Evolutionary conservation across 2,329 filamentous ascomycete genomes (phyloP).

Genomic region (Pseudogymnoascus sp.): DNA sequence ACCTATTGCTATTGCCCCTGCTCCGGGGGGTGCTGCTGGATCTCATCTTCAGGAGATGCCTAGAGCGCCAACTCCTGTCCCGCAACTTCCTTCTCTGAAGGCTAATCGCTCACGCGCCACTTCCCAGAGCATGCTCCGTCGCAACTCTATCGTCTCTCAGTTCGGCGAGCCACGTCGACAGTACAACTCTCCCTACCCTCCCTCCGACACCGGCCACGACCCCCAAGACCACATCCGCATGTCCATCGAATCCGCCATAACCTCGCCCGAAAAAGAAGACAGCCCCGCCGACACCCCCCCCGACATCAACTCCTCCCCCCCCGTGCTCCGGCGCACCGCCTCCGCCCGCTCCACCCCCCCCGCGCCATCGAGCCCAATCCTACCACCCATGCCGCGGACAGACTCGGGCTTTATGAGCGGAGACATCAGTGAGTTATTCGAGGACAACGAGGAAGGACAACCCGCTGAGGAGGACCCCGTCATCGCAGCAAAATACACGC

Average conservation of each 20-base stretch:
- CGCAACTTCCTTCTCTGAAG: slow-evolving; percentile 35
- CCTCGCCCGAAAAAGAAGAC: slow-evolving; percentile 39
- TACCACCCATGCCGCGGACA: slow-evolving; percentile 48
- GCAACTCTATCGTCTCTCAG: slow-evolving; percentile 51
- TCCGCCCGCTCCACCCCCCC: slow-evolving; percentile 72
- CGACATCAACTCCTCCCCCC: slow-evolving; percentile 85
- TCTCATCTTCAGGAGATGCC: slow-evolving; percentile 63
- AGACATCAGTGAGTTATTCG: slow-evolving; percentile 42
- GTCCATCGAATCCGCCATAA: slow-evolving; percentile 37
- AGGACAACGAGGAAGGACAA: slow-evolving; percentile 44
- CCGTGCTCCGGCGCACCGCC: slow-evolving; percentile 57
- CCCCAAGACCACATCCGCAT: slow-evolving; percentile 25
- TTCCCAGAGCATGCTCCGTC: slow-evolving; percentile 46
- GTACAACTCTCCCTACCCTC: slow-evolving; percentile 35
- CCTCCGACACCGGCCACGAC: slow-evolving; percentile 29
- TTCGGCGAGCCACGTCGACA: slow-evolving; percentile 22
- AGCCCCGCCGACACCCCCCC: slow-evolving; percentile 60
- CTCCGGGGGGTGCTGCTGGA: slow-evolving; percentile 35
- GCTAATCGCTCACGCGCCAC: slow-evolving; percentile 17
- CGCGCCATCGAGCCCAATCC: slow-evolving; percentile 53
- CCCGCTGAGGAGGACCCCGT: slow-evolving; percentile 32
- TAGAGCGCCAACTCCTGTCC: slow-evolving; percentile 69
- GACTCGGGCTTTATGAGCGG: slow-evolving; percentile 85
- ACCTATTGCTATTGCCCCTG: slow-evolving; percentile 51
- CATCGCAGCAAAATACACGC: slow-evolving; percentile 28